phyloP scores from a whole-genome alignment of 2,329 filamentous ascomycete species.

The Sclerotinia nivalis region DNA sequence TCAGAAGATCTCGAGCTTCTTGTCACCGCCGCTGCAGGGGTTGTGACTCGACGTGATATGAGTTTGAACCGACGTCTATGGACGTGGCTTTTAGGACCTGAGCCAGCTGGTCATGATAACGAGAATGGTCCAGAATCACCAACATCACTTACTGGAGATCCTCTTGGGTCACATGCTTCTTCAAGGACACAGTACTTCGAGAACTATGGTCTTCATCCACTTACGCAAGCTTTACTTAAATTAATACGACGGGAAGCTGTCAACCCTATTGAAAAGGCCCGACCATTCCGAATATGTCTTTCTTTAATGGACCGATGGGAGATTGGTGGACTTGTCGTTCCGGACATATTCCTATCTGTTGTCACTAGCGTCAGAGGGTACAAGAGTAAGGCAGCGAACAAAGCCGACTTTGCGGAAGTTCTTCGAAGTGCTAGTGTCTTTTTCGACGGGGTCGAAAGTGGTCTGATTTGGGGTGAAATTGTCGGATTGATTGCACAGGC shows the following conservation, averaged over 20 bases:
- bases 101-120: constrained; percentile 50
- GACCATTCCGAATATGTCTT: constrained; percentile 86
- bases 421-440: constrained; percentile 92
- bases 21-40: constrained; percentile 78
- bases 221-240: constrained; percentile 72
- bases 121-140: constrained; percentile 52
- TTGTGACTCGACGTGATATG: constrained; percentile 92
- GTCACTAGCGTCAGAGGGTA: constrained; percentile 78
- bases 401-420: constrained; percentile 78
- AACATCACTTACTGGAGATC: constrained; percentile 34
- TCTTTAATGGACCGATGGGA: constrained; percentile 99
- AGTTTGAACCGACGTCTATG: constrained; percentile 92
- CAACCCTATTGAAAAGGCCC: constrained; percentile 68
- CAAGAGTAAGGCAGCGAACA: constrained; percentile 63
- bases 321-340: constrained; percentile 85
- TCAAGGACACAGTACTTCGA: constrained; percentile 81
- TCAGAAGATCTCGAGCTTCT: constrained; percentile 77
- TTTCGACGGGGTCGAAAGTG: constrained; percentile 95
- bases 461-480: constrained; percentile 86
- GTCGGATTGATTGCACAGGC: constrained; percentile 65
- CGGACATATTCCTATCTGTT: constrained; percentile 83
- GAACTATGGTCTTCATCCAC: constrained; percentile 70
- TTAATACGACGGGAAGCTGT: constrained; percentile 64
- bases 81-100: constrained; percentile 92
- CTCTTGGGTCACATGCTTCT: constrained; percentile 37